Percentiles rank a stretch among this genome's conserved stretches.
phyloP scores from a whole-genome alignment of 768 basidiomycete species.

The Trametes cubensis region DNA sequence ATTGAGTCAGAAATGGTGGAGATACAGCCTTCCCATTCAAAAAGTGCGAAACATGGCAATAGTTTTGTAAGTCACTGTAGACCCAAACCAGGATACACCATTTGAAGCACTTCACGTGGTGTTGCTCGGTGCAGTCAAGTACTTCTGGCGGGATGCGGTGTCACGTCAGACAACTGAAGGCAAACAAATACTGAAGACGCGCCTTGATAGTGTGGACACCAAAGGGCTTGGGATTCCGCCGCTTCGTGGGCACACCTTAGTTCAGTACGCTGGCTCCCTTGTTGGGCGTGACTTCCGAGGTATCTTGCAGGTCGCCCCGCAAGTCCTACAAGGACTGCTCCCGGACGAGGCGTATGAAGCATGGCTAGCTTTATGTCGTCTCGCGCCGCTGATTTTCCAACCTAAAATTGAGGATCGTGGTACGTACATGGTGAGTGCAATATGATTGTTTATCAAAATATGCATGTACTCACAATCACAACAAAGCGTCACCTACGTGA shows the following conservation, averaged over 20 bases:
- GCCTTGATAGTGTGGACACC: conserved; percentile 37
- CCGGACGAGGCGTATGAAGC: conserved; percentile 29
- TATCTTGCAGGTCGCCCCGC: conserved; percentile 39
- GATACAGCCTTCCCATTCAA: too few species aligned
- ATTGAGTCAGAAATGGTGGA: too few species aligned
- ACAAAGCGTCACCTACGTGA: too few species aligned
- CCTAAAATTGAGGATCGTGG: conserved; percentile 37
- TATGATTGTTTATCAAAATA: too few species aligned
- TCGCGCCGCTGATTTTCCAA: conserved; percentile 45
- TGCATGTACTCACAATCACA: too few species aligned
- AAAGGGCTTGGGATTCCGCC: conserved; percentile 38
- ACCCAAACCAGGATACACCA: too few species aligned
- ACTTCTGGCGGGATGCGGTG: conserved; percentile 51
- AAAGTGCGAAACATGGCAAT: too few species aligned
- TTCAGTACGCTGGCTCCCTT: conserved; percentile 42
- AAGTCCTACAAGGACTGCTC: conserved; percentile 43
- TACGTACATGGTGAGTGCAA: conserved; percentile 33
- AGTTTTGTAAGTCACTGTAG: too few species aligned
- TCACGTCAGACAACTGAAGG: not conserved
- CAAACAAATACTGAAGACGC: too few species aligned
- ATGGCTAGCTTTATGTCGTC: conserved; percentile 40
- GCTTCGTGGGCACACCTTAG: conserved; percentile 37
- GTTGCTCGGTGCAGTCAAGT: conserved; percentile 50
- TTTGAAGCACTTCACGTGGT: conserved; percentile 48
- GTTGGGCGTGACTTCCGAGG: conserved; percentile 38